Evolutionary conservation across 1,139 yeast genomes (phyloP), one percentile per base, ranked within the genome.

Genomic region (Casaregolazyma lundiana): DNA sequence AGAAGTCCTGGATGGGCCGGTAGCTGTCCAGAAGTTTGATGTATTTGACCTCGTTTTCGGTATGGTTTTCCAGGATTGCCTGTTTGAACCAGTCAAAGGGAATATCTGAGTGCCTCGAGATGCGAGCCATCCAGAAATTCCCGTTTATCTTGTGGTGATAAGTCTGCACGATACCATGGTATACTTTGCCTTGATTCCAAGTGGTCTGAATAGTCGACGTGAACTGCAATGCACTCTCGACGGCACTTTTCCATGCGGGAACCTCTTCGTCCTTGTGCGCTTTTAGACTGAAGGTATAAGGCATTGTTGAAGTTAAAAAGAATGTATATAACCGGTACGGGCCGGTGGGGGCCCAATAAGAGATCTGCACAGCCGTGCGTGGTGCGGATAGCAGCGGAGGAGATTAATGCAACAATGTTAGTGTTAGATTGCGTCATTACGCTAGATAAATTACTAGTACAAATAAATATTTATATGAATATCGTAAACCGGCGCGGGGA

Each of bases 71-170:
- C 15, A 61, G 54, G 15, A 69, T 49, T 17, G 63, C 61, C 38
- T 48, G 43, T 26, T 51, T 49, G 50, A 68, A 62, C 47, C 51
- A 50, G 13, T 60, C 66, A 51, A 58, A 69, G 2, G 63, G 53
- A 11, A 64, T 56, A 42, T 62, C 66, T 4, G 53, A 51, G 53
- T 73, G 78, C 8, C 55, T 52, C 15, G 77, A 71, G 3, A 64
- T 64, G 16, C 80, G 65, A 5, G 76, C 68, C 49, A 72, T 63
- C 80, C 80, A 76, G 53, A 65, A 72, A 37, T 73, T 73, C 2
- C 60, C 59, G n/a, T 60, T 64, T 22, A 57, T 53, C 6, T 65
- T 62, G 4, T 64, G 58, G 35, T 66, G 61, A 55, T 65, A 73
- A 0, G 76, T 69, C 22, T 69, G 65, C 6, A 72, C 75, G 7